Evolutionary conservation across 192 early-diverging fungal species (phyloP), one percentile per base, ranked within the genome.

Genomic region (Rhizoclosmatium globosum): DNA sequence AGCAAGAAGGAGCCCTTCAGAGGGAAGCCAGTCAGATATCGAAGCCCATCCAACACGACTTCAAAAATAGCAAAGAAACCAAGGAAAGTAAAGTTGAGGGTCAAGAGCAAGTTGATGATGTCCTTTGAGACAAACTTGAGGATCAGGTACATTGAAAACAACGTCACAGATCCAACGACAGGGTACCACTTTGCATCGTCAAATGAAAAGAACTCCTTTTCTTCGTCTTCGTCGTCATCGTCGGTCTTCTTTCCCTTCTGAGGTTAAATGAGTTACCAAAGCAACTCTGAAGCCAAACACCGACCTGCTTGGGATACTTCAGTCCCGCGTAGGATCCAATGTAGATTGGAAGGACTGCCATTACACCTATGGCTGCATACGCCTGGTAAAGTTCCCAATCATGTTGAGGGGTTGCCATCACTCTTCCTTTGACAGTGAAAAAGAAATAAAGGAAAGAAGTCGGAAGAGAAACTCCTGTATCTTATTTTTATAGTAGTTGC

Each of bases 141-240:
- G 48, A 96, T 84, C 67, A 98, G 56, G 84, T 97, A 99, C 62
- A 99, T 85, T 2, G 88, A 88, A 59, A 97, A 90, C 1, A 99
- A 83, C 3, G 91, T 92, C 7, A 82, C 84, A 9, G 96, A 97
- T 23, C 97, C 97, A 74, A 96, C 91, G 21, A 99, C 74, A 3
- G 97, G 97, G 79, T 98, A 96, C 94, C 92, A 91, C 74, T 95
- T 94, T 38, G 97, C 97, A 79, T 99, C 97, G 72, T 93, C 88
- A 1, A 94, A 78, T 9, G 93, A 90, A 74, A 98, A 92, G 60
- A 91, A 91, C 71, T 98, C 97, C 44, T 74, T 70, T 61, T 87
- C 90, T 13, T 93, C 91, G 17, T 92, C 90, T 7, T 86, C 86
- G 42, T 89, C 88, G 31, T 91, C 90, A 68, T 91, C 87, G 48